These are phyloP conservation scores for Debaryomycetaceae sp. DNA, from an alignment of 1,139 yeast genomes.

Conservation along the genomic window DNA sequence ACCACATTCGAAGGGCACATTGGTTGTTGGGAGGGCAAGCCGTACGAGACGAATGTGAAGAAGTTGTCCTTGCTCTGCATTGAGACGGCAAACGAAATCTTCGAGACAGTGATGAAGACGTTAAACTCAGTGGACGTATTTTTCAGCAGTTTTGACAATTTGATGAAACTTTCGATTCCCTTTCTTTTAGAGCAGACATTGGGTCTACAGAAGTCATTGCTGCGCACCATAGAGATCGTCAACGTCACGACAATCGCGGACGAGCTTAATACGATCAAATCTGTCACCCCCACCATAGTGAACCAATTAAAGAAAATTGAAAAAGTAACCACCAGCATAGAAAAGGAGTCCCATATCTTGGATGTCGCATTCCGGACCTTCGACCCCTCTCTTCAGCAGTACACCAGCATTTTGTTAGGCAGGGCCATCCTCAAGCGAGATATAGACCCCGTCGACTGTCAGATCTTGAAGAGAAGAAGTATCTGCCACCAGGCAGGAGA, in stretches of 20 bases:
- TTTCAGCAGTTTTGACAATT: constrained; percentile 35
- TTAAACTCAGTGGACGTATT: constrained; percentile 33
- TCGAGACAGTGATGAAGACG: constrained; percentile 20
- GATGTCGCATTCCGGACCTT: constrained; percentile 29
- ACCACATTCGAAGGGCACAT: constrained; percentile 7
- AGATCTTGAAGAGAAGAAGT: constrained; percentile 34
- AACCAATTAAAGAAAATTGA: constrained; percentile 35
- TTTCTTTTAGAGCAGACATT: constrained; percentile 30
- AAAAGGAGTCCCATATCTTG: constrained; percentile 29
- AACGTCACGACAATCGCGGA: constrained; percentile 29
- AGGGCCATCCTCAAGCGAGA: constrained; percentile 41
- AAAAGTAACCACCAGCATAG: constrained; percentile 36
- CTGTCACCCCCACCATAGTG: constrained; percentile 20
- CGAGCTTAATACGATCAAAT: constrained; percentile 16
- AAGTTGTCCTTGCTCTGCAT: constrained; percentile 18
- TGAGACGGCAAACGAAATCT: constrained; percentile 19
- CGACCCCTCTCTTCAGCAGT: constrained; percentile 35
- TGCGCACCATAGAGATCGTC: constrained; percentile 23
- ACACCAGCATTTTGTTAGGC: constrained; percentile 39
- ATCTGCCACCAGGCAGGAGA: constrained; percentile 44
- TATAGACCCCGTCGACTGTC: constrained; percentile 29
- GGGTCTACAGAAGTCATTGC: constrained; percentile 23
- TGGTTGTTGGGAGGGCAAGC: constrained; percentile 27
- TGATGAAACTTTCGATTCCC: constrained; percentile 39
- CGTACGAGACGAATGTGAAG: constrained; percentile 25